Base-by-base conservation (phyloP, 768 basidiomycete genomes). In the Paxillus ammoniavirescens region DNA sequence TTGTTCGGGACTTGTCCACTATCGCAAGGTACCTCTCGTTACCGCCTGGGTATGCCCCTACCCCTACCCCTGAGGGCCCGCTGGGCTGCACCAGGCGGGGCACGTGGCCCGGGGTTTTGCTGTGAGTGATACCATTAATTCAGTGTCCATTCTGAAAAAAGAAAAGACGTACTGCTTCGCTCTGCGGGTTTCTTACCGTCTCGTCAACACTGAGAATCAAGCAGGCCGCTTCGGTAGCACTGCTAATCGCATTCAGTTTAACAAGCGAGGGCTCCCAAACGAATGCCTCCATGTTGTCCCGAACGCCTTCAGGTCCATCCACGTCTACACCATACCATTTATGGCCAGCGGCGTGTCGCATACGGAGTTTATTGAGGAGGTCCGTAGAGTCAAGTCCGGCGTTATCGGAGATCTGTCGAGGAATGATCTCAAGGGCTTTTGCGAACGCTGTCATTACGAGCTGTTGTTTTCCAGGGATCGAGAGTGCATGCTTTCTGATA, bases 241-340 rank as follows among this genome's bases (percentile, higher is more conserved):
- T 96, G 70, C 85, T 88, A 65, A 99, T 86, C 21, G 97, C 97
- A 65, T 99, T 99, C 43, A 86, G 73, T 75, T 98, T 99, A 64
- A 98, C 91, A 54, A 98, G 77, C 58, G 89, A 89, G 14, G 97
- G 96, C 68, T 98, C 97, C 96, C 97, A 98, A 8, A 99, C 96
- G 65, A 98, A 99, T 42, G 91, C 89, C 49, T 93, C 92, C 87
- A 98, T 87, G 73, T 98, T 99, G 72, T 99, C 85, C 50, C 92
- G 85, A 26, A 98, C 91, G 17, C 93, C 92, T 28, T 91, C 87
- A 4, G 79, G 72, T 12, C 89, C 89, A 51, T 98, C 95, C 26
- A 99, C 93, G 61, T 97, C 94, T 13, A 98, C 94, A 55, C 97
- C 97, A 42, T 81, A 87, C 94, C 94, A 98, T 52, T 77, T 83